Base-by-base conservation (phyloP, 108 stramenopile genomes). In the Nitzschia putrida region DNA sequence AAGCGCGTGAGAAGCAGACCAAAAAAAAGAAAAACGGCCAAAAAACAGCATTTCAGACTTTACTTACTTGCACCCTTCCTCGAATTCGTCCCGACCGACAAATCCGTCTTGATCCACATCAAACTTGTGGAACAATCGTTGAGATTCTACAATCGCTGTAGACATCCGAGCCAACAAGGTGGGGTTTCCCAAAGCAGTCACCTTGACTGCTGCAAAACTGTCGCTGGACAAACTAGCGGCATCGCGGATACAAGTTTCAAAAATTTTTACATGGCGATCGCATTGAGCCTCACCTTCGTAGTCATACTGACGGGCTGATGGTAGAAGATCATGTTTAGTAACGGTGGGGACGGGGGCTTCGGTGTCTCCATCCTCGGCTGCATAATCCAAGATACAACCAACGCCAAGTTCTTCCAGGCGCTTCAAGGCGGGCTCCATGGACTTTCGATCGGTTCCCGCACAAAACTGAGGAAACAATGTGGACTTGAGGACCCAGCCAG, bases 381-480 rank as follows among this genome's bases (percentile, higher is more conserved):
- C 98, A 82, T 97, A 98, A 71, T 99, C 98, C 13, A 99, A 74
- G 50, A 99, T 99, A 20, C 88, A 78, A 0, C 92, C 92, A 61
- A 98, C 83, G 18, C 73, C 78, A 23, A 61, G 44, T 9, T 58
- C 39, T 40, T 78, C 51, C 3, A 99, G 78, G 34, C 53, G 68
- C 8, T 76, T 51, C 25, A 97, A 77, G 10, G 80, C 79, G 20
- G 86, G 93, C 29, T 71, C 57, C 53, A 98, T 83, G 29, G 76
- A 77, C 1, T 80, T 55, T 42, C 69, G 74, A 64, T 92, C 81
- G 63, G 95, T 90, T 0, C 97, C 98, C 9, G 92, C 97, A 77
- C 98, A 99, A 70, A 99, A 99, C 51, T 99, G 98, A 16, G 73
- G 69, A 80, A 96, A 99, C 43, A 97, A 90, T 7, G 97, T 97